A percentile compares a stretch with the other conserved stretches of the same genome.
phyloP scores from a whole-genome alignment of 352 stramenopile species.

The Pythium aphanidermatum region DNA sequence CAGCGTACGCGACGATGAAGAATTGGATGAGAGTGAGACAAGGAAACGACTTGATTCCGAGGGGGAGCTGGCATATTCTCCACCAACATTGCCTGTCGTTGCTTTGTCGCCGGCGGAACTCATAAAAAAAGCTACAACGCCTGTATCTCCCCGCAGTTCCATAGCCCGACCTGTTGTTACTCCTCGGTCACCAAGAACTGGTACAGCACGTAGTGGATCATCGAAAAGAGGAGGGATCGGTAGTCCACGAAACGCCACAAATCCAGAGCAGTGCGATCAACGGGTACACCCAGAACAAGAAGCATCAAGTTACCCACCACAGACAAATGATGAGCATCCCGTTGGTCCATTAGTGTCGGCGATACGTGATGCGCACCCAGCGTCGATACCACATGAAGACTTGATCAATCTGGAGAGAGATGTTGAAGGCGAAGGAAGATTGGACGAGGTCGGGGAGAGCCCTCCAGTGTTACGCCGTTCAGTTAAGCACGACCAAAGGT shows the following conservation, averaged over 20 bases:
- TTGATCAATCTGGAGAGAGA: too few relatives aligned
- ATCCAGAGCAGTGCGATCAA: too few relatives aligned
- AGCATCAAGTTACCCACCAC: too few relatives aligned
- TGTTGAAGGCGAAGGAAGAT: too few relatives aligned
- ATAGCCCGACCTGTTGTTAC: conserved; percentile 20
- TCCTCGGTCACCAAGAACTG: conserved; percentile 23
- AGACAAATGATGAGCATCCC: too few relatives aligned
- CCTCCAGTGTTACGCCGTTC: conserved; percentile 6
- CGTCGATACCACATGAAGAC: too few relatives aligned
- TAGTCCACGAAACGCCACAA: not conserved
- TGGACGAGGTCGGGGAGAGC: too few relatives aligned
- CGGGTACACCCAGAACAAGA: too few relatives aligned
- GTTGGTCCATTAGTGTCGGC: too few relatives aligned
- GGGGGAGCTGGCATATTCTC: conserved; percentile 2
- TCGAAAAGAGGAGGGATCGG: not conserved
- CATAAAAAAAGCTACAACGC: conserved; percentile 39
- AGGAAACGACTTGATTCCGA: not conserved
- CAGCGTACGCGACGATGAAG: conserved; percentile 12
- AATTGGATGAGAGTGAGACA: not conserved
- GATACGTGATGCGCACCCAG: too few relatives aligned
- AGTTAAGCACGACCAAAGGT: conserved; percentile 8
- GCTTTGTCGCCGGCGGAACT: conserved; percentile 43
- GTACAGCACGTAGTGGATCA: not conserved
- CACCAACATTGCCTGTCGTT: conserved; percentile 21
- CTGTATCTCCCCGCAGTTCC: conserved; percentile 5